These are phyloP conservation scores for Phytophthora pisi DNA, from an alignment of 352 stramenopile species.

Conservation along the genomic window DNA sequence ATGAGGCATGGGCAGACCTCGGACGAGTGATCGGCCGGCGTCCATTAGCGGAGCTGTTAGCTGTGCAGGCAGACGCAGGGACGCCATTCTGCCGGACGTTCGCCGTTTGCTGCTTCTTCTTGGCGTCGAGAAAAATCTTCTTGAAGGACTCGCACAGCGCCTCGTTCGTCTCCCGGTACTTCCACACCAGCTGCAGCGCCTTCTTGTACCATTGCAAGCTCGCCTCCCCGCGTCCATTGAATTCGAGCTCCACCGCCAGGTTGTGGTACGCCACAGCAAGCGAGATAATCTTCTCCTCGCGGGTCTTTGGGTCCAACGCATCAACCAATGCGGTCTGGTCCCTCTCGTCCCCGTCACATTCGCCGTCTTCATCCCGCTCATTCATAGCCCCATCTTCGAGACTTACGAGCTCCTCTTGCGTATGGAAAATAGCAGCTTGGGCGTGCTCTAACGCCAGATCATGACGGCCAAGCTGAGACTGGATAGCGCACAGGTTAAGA, in stretches of 20 bases:
- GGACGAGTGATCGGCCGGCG: slow-evolving; percentile 26
- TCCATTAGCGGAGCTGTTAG: not conserved
- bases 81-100: slow-evolving; percentile 32
- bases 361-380: slow-evolving; percentile 16
- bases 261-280: slow-evolving; percentile 85
- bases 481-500: slow-evolving; percentile 81
- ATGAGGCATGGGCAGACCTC: slow-evolving; percentile 46
- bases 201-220: slow-evolving; percentile 89
- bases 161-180: slow-evolving; percentile 66
- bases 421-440: slow-evolving; percentile 82
- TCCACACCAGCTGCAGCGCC: slow-evolving; percentile 67
- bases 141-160: slow-evolving; percentile 74
- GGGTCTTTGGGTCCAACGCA: slow-evolving; percentile 58
- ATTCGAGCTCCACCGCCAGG: slow-evolving; percentile 78
- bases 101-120: slow-evolving; percentile 54
- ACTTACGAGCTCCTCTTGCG: slow-evolving; percentile 77
- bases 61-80: slow-evolving; percentile 7
- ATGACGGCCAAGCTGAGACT: slow-evolving; percentile 75
- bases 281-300: slow-evolving; percentile 79
- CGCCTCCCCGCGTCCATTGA: slow-evolving; percentile 68
- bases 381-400: slow-evolving; percentile 34
- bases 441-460: slow-evolving; percentile 77
- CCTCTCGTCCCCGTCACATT: not conserved
- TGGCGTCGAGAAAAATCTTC: slow-evolving; percentile 74
- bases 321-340: slow-evolving; percentile 27